These are phyloP conservation scores for Populus hybrid DNA, from an alignment of 441 rosid genomes.

Conservation along the genomic window DNA sequence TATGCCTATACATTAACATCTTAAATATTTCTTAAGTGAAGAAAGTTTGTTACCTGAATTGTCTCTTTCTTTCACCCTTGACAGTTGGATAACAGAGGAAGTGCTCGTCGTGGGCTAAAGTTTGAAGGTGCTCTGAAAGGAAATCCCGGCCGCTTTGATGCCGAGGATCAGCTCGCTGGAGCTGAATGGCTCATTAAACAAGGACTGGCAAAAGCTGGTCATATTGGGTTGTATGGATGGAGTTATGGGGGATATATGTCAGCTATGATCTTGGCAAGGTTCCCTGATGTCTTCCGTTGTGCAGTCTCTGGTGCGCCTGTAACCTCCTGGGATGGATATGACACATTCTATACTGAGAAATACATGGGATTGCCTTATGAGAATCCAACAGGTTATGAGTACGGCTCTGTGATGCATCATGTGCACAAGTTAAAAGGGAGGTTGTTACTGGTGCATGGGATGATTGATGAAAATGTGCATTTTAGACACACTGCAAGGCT, in stretches of 20 bases:
- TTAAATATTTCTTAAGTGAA: neutral
- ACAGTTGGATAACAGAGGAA: conserved; percentile 96
- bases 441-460: conserved; percentile 78
- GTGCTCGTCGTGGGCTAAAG: conserved; percentile 75
- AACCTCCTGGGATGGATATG: conserved; percentile 97
- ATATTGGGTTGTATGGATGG: conserved; percentile 89
- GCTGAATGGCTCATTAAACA: conserved; percentile 76
- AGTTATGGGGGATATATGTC: conserved; percentile 94
- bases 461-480: conserved; percentile 96
- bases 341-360: conserved; percentile 85
- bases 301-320: conserved; percentile 90
- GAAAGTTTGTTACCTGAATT: neutral
- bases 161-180: conserved; percentile 80
- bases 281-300: conserved; percentile 65
- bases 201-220: conserved; percentile 66
- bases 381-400: conserved; percentile 37
- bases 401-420: conserved; percentile 76
- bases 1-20: too few relatives aligned
- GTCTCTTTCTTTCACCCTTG: conserved; percentile 10
- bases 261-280: conserved; percentile 54
- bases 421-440: conserved; percentile 59
- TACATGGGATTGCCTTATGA: conserved; percentile 79
- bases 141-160: conserved; percentile 59
- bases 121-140: conserved; percentile 73
- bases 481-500: conserved; percentile 93